Evolutionary conservation across 495 filamentous ascomycete species (phyloP), one percentile per base, ranked within the genome.

Genomic region (Penicillium steckii): DNA sequence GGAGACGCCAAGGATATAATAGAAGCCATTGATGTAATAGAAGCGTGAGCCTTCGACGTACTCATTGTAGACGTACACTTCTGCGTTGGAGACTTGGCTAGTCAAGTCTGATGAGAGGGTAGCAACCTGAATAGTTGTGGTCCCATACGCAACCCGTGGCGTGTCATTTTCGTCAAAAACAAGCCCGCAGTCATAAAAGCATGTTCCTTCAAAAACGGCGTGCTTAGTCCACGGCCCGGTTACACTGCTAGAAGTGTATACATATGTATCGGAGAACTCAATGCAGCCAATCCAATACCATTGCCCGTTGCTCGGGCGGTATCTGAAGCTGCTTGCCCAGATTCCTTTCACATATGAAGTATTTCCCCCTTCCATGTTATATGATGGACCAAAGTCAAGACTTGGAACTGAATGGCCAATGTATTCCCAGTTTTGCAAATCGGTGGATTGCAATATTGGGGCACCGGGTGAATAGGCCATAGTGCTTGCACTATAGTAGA

Each of bases 201-300:
- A 86, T 5, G 55, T 72, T 15, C 33, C 33, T 5, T 61, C 40
- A 4, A 82, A 59, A 6, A 59, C 59, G 1, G 55, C 48, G 17
- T 44, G 23, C 22, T 62, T 25, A 1, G 40, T 64, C 78, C 79
- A 82, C 10, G 73, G 64, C 4, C 75, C 76, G 1, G 64, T 63
- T 3, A 48, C 50, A 8, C 56, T 37, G 8, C 56, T 18, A 3
- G 78, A 71, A 3, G 79, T 81, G 49, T 71, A 85, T 45, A 85
- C 62, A 55, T 82, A 80, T 4, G 69, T 72, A 58, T 73, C 49
- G 51, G 63, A 56, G 55, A 61, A 73, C 13, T 76, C 71, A 25
- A 83, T 65, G 48, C 81, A 84, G 13, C 80, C 80, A 9, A 80
- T 71, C 79, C 79, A 86, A 64, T 83, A 82, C 57, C 71, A 86